These are phyloP conservation scores for Coniochaeta hoffmannii DNA, from an alignment of 2,329 filamentous ascomycete genomes.

Conservation along the genomic window DNA sequence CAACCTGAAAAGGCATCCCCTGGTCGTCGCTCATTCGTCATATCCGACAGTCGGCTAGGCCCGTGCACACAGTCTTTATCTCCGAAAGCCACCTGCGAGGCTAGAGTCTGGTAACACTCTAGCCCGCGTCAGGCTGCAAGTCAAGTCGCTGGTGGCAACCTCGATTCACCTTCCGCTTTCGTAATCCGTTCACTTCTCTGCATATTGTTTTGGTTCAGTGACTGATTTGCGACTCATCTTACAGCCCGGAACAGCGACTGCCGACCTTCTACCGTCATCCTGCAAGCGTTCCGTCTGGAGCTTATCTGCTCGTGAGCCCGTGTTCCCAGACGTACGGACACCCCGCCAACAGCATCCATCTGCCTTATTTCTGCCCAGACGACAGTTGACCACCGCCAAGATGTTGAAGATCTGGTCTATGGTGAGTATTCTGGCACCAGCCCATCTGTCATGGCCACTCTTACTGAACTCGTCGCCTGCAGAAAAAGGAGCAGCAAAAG, in stretches of 20 bases:
- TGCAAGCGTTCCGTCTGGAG: background rate
- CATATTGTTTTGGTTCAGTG: background rate
- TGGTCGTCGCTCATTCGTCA: background rate
- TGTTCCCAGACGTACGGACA: background rate
- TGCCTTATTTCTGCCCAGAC: background rate
- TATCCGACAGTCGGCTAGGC: background rate
- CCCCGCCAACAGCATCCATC: background rate
- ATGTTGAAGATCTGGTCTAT: slow-evolving; percentile 99
- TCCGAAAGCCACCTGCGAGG: background rate
- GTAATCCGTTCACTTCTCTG: background rate
- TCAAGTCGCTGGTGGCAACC: background rate
- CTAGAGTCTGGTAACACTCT: background rate
- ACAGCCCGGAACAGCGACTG: background rate
- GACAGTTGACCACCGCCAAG: slow-evolving; percentile 30
- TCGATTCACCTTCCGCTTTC: background rate
- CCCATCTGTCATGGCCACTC: background rate
- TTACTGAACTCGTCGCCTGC: slow-evolving; percentile 24
- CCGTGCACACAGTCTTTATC: background rate
- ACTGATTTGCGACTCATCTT: background rate
- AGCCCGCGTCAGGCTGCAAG: background rate
- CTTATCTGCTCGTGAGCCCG: background rate
- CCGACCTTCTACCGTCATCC: background rate
- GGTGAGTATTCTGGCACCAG: slow-evolving; percentile 45
- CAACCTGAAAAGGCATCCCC: background rate
- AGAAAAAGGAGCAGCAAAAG: slow-evolving; percentile 97